phyloP scores from a whole-genome alignment of 2,329 filamentous ascomycete species.

The Neurospora sp. region DNA sequence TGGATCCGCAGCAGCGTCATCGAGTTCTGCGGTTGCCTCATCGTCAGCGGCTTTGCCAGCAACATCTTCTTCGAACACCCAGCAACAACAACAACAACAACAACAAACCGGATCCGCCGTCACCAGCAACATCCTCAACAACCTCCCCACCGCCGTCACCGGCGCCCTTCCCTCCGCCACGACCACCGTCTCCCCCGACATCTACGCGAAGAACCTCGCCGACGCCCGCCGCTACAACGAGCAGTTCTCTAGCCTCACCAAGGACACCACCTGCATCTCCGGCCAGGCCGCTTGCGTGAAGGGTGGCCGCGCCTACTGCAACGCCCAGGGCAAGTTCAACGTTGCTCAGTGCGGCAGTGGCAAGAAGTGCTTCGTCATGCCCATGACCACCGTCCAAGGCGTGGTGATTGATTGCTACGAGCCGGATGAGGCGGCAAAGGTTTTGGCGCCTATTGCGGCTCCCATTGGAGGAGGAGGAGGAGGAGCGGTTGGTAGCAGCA shows the following conservation, averaged over 20 bases:
- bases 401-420: constrained; percentile 40
- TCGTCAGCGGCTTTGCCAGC: not conserved
- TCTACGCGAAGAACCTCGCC: constrained; percentile 36
- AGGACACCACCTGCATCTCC: constrained; percentile 34
- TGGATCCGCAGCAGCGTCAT: not conserved
- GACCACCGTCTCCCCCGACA: constrained; percentile 29
- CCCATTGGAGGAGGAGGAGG: not conserved
- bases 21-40: too few relatives aligned
- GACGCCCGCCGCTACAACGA: constrained; percentile 36
- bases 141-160: constrained; percentile 33
- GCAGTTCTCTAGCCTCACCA: constrained; percentile 34
- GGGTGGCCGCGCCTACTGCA: constrained; percentile 39
- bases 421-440: constrained; percentile 27
- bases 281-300: constrained; percentile 44
- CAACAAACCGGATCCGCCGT: constrained; percentile 16
- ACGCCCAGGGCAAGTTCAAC: constrained; percentile 29
- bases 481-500: not conserved
- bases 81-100: not conserved
- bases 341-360: constrained; percentile 28
- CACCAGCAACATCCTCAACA: constrained; percentile 28
- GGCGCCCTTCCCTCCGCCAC: constrained; percentile 22
- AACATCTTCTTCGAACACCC: constrained; percentile 6
- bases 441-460: constrained; percentile 27
- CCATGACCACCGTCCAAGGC: constrained; percentile 38
- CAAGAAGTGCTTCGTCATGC: constrained; percentile 42